Evolutionary conservation across 257 asterid genomes (phyloP).

Genomic region (Solanum peruvianum): DNA sequence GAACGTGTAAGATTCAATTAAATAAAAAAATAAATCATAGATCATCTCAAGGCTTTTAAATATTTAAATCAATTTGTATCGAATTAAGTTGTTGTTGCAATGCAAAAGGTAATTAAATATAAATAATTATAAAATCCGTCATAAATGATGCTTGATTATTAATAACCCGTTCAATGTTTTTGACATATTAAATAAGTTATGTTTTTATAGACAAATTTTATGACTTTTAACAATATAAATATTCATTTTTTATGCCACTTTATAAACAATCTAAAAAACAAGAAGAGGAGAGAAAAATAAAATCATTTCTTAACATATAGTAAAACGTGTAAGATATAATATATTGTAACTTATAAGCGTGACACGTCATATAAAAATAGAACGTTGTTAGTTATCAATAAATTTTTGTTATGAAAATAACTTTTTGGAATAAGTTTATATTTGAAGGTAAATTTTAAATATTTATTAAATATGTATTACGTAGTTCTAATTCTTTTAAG

Average conservation of each 20-base stretch:
- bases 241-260: background rate
- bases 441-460: background rate
- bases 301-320: too few relatives aligned
- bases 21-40: too few relatives aligned
- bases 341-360: background rate
- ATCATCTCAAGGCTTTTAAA: too few relatives aligned
- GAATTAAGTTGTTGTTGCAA: background rate
- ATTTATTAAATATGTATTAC: background rate
- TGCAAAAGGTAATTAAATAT: too few relatives aligned
- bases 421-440: too few relatives aligned
- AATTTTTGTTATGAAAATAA: too few relatives aligned
- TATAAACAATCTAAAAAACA: too few relatives aligned
- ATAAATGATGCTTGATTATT: too few relatives aligned
- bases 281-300: background rate
- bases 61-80: too few relatives aligned
- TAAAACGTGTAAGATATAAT: background rate
- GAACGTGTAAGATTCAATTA: background rate
- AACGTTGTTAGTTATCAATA: background rate
- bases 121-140: background rate
- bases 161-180: too few relatives aligned
- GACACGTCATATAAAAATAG: background rate
- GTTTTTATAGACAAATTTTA: too few relatives aligned
- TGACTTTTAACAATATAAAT: background rate
- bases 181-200: background rate
- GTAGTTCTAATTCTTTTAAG: background rate